phyloP scores from a whole-genome alignment of 2,329 filamentous ascomycete genomes.

The Diaporthe ampelina region DNA sequence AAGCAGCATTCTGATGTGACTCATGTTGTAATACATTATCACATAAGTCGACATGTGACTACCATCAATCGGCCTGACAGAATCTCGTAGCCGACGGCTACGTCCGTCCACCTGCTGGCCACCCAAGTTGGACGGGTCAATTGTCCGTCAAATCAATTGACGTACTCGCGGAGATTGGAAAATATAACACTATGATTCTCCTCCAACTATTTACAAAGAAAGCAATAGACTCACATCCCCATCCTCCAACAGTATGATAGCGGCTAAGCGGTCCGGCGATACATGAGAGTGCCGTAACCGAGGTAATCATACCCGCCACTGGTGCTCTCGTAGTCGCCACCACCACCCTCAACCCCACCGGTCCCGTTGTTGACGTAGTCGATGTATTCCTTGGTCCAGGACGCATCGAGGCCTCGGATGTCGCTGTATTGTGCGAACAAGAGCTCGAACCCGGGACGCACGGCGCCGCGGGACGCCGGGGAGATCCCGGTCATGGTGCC shows the following conservation, averaged over 20 bases:
- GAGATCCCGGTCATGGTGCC: constrained; percentile 51
- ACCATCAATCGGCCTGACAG: too few species aligned
- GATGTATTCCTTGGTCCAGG: constrained; percentile 54
- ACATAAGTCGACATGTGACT: too few species aligned
- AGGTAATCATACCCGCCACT: constrained; percentile 58
- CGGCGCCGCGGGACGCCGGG: constrained; percentile 52
- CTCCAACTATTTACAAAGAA: not conserved
- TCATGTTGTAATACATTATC: too few species aligned
- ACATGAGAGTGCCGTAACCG: constrained; percentile 50
- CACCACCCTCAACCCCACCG: constrained; percentile 58
- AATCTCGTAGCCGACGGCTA: too few species aligned
- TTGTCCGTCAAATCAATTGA: too few species aligned
- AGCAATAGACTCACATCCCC: not conserved
- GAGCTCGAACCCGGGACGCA: constrained; percentile 56
- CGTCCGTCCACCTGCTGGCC: too few species aligned
- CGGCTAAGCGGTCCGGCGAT: constrained; percentile 39
- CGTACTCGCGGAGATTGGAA: too few species aligned
- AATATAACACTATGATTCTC: not conserved
- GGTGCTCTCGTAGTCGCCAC: constrained; percentile 57
- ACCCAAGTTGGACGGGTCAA: too few species aligned
- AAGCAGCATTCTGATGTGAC: too few species aligned
- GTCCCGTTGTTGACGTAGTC: constrained; percentile 52
- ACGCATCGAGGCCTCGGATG: constrained; percentile 54
- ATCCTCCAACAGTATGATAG: not conserved
- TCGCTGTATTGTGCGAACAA: constrained; percentile 56